A percentile compares a stretch with the other conserved stretches of the same genome.
phyloP scores from a whole-genome alignment of 305 asterid genomes.

The Fraxinus dipetala region DNA sequence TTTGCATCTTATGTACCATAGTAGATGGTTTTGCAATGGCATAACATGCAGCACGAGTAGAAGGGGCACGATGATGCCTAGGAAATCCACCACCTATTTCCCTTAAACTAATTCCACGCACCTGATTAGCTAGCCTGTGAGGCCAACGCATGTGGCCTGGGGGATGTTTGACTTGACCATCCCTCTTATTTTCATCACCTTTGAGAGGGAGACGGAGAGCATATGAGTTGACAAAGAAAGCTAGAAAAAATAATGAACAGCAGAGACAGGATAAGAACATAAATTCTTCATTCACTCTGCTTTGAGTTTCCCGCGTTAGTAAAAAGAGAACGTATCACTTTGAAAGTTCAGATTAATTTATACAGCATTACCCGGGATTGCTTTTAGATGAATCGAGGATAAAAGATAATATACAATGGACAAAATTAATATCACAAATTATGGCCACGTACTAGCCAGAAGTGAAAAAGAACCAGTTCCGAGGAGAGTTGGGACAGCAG shows the following conservation, averaged over 20 bases:
- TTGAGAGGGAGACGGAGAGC: conserved; percentile 28
- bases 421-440: conserved; percentile 17
- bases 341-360: conserved; percentile 1
- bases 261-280: conserved; percentile 20
- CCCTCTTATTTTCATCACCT: conserved; percentile 59
- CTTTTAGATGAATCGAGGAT: background rate
- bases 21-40: conserved; percentile 94
- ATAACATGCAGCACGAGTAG: conserved; percentile 87
- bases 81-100: conserved; percentile 94
- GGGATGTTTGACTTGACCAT: conserved; percentile 44
- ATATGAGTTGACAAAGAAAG: conserved; percentile 24
- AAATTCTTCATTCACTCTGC: conserved; percentile 5
- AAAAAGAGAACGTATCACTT: conserved; percentile 3
- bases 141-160: conserved; percentile 84
- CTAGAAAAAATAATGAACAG: background rate
- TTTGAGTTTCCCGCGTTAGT: conserved; percentile 13
- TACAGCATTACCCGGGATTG: conserved; percentile 10
- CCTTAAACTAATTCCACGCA: conserved; percentile 78
- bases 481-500: conserved; percentile 85
- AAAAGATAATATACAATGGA: conserved; percentile 3
- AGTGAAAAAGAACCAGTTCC: conserved; percentile 92
- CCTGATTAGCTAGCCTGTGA: conserved; percentile 84
- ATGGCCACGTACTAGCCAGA: conserved; percentile 54
- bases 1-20: conserved; percentile 94
- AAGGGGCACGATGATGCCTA: conserved; percentile 93